Conservation (phyloP, 306 rosid genomes). For the Hylodesmum podocarpum region DNA sequence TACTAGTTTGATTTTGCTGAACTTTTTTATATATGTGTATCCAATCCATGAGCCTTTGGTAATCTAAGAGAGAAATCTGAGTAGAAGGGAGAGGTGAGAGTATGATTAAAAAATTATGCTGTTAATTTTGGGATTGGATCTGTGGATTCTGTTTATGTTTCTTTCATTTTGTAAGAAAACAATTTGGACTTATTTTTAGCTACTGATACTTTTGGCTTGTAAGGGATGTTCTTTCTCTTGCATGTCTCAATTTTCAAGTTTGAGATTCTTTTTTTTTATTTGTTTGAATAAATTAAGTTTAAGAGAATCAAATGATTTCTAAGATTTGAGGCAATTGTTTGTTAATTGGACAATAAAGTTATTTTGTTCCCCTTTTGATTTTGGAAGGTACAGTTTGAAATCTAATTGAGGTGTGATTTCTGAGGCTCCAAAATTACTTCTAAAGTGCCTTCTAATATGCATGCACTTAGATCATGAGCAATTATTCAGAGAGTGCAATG, state of each 20-base stretch:
- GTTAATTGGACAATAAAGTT: not conserved
- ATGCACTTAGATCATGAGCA: not conserved
- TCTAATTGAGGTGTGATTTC: not conserved
- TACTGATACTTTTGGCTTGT: not conserved
- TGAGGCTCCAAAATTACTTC: not conserved
- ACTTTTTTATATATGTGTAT: not conserved
- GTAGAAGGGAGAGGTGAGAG: not conserved
- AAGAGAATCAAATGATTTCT: not conserved
- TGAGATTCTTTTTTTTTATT: not conserved
- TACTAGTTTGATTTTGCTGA: conserved; percentile 11
- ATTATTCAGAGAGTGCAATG: not conserved
- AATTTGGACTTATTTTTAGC: not conserved
- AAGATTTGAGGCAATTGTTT: not conserved
- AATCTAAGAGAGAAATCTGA: not conserved
- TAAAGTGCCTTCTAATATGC: not conserved
- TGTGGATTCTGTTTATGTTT: not conserved
- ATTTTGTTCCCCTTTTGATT: not conserved
- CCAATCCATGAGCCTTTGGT: not conserved
- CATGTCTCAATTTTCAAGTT: not conserved
- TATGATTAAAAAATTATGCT: not conserved
- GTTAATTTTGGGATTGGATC: conserved; percentile 13
- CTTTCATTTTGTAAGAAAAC: no score
- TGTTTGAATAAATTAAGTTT: not conserved
- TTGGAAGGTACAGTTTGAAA: not conserved
- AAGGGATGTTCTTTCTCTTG: conserved; percentile 7